Evolutionary conservation across 2,329 filamentous ascomycete species (phyloP).

Genomic region (Myriangium duriaei): DNA sequence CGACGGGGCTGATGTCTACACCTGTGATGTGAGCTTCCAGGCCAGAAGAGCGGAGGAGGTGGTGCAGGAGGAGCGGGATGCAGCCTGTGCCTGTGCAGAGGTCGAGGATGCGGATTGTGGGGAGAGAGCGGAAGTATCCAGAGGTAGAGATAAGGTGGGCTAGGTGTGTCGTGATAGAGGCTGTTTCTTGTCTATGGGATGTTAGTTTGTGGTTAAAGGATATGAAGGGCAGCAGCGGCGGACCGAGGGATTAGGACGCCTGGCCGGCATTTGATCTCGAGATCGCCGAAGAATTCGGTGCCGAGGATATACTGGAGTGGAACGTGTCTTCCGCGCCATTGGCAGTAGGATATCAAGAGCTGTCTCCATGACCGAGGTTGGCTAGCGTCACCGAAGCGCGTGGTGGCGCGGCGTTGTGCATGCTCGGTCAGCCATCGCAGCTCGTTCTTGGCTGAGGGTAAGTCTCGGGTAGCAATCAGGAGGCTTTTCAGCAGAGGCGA

Average conservation of each 20-base stretch:
- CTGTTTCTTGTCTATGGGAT: slow-evolving; percentile 16
- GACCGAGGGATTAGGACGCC: slow-evolving; percentile 78
- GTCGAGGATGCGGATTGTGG: slow-evolving; percentile 55
- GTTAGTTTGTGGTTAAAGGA: slow-evolving; percentile 9
- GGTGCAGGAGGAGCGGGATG: slow-evolving; percentile 65
- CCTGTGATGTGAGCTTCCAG: slow-evolving; percentile 39
- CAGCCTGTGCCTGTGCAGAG: slow-evolving; percentile 87
- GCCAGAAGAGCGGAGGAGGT: slow-evolving; percentile 40
- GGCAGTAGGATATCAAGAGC: slow-evolving; percentile 22
- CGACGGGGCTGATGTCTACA: slow-evolving; percentile 57
- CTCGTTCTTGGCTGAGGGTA: slow-evolving; percentile 54
- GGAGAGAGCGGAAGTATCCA: not conserved
- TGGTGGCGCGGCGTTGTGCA: slow-evolving; percentile 15
- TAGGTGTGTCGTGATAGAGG: not conserved
- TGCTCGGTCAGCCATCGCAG: slow-evolving; percentile 61
- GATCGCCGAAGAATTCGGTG: slow-evolving; percentile 71
- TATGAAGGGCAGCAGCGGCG: slow-evolving; percentile 11
- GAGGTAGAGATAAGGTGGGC: not conserved
- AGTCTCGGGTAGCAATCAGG: slow-evolving; percentile 50
- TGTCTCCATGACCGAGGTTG: slow-evolving; percentile 13
- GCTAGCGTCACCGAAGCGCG: not conserved
- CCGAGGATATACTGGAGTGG: slow-evolving; percentile 87
- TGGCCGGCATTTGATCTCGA: slow-evolving; percentile 63
- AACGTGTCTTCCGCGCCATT: slow-evolving; percentile 44
- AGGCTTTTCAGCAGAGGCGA: slow-evolving; percentile 42